Conservation (phyloP, 495 filamentous ascomycete genomes). For the Daldinia childiae region DNA sequence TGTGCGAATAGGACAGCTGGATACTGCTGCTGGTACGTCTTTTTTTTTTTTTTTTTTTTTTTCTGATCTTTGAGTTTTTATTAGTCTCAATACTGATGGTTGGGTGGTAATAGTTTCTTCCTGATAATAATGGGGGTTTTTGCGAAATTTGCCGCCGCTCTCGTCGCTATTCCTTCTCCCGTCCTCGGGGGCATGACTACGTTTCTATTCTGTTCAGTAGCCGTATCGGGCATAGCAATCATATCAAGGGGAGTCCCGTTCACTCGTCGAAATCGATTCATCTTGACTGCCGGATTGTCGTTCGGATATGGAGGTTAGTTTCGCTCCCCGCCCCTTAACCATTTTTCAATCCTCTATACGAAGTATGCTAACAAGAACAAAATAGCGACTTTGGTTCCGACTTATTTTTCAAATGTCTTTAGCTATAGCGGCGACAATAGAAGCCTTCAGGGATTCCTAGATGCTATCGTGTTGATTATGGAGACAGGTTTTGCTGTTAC, state of each 20-base stretch:
- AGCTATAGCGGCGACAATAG: slow-evolving; percentile 74
- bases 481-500: slow-evolving; percentile 81
- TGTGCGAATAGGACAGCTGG: slow-evolving; percentile 91
- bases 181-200: slow-evolving; percentile 95
- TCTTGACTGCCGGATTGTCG: slow-evolving; percentile 80
- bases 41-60: not conserved
- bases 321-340: not conserved
- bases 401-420: slow-evolving; percentile 81
- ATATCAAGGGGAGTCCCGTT: slow-evolving; percentile 77
- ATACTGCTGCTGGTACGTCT: slow-evolving; percentile 66
- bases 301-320: slow-evolving; percentile 70
- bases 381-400: slow-evolving; percentile 78
- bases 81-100: slow-evolving; percentile 49
- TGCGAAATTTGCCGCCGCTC: slow-evolving; percentile 88
- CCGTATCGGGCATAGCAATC: slow-evolving; percentile 86
- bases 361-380: slow-evolving; percentile 24
- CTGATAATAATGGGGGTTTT: slow-evolving; percentile 90
- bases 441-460: slow-evolving; percentile 77
- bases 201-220: slow-evolving; percentile 86
- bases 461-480: slow-evolving; percentile 84
- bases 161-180: slow-evolving; percentile 81
- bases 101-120: slow-evolving; percentile 69
- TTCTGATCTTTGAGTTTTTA: not conserved
- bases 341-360: too few relatives aligned
- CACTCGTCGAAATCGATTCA: slow-evolving; percentile 86